Evolutionary conservation across 2,329 filamentous ascomycete genomes (phyloP), one percentile per base, ranked within the genome.

Genomic region (Sclerotinia trifoliorum): DNA sequence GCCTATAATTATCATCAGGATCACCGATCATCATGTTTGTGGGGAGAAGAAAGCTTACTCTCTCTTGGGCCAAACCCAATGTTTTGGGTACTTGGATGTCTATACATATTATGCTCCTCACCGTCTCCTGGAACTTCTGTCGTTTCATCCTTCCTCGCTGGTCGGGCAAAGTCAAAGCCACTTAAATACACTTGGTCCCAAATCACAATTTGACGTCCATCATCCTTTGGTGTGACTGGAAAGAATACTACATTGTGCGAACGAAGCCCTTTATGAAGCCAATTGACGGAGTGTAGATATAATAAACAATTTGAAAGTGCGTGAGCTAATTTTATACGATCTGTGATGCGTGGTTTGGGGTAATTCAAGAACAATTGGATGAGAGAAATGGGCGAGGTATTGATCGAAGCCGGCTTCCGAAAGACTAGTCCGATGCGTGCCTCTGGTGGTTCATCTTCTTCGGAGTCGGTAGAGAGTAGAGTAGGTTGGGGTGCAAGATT

Each of bases 241-340:
- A 85, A 85, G 74, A 86, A 85, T 15, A 87, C 74, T 42, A 87
- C 79, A 72, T 85, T 86, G 66, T 83, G 78, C 68, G 81, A 82
- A 17, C 84, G 81, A 6, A 87, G 78, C n/a, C 83, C 84, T 72
- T 87, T 87, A 78, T 86, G 85, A 7, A 87, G 79, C 84, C 84
- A 86, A 69, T 85, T 81, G 1, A 85, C 83, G 3, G 83, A 80
- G 72, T 86, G 84, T 0, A 86, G 79, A 67, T 85, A 84, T 58
- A 86, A 77, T 3, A 88, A 75, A 24, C 82, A 86, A 72, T 84
- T 83, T 68, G 83, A 79, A 42, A 87, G 78, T 35, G 82, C 81
- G 58, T 81, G 80, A 56, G 85, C 85, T 24, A 88, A 80, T 39
- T 74, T 77, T 66, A 86, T 79, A 44, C 86, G 81, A 32, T 82